Evolutionary conservation across 768 basidiomycete genomes (phyloP).

Genomic region (Trametes elegans): DNA sequence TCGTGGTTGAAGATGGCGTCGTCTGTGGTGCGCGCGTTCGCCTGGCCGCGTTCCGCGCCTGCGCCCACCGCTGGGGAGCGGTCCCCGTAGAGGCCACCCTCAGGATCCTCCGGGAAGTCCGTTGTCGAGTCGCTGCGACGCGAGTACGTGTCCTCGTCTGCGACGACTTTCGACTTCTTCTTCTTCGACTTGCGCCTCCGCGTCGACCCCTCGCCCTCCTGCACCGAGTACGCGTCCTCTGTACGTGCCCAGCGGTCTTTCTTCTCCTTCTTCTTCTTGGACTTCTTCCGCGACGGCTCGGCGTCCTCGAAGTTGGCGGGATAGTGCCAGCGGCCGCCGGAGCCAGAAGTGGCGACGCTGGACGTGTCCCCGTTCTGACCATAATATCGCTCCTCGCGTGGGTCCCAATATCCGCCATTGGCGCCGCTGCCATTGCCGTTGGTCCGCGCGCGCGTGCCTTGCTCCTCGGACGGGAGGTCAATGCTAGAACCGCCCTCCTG

Average conservation of each 20-base stretch:
- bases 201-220: constrained; percentile 36
- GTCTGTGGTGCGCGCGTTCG: constrained; percentile 29
- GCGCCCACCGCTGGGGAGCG: constrained; percentile 14
- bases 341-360: constrained; percentile 30
- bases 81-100: constrained; percentile 63
- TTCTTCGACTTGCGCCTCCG: constrained; percentile 66
- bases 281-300: constrained; percentile 34
- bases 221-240: constrained; percentile 69
- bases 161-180: constrained; percentile 41
- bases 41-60: constrained; percentile 2
- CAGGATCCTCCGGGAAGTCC: constrained; percentile 72
- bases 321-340: constrained; percentile 79
- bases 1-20: constrained; percentile 65
- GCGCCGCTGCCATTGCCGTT: constrained; percentile 28
- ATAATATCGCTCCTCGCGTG: constrained; percentile 78
- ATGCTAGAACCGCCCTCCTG: constrained; percentile 46
- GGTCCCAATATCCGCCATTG: constrained; percentile 65
- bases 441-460: constrained; percentile 23
- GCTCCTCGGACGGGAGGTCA: constrained; percentile 28
- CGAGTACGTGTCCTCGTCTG: constrained; percentile 38
- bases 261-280: constrained; percentile 64
- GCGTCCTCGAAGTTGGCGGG: constrained; percentile 79
- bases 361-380: constrained; percentile 41
- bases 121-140: constrained; percentile 35
- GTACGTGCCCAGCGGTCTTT: constrained; percentile 88